Percentiles rank a stretch among this genome's conserved stretches.
These are phyloP conservation scores for Pseudocercospora macadamiae DNA, from an alignment of 2,329 filamentous ascomycete genomes.

Conservation along the genomic window DNA sequence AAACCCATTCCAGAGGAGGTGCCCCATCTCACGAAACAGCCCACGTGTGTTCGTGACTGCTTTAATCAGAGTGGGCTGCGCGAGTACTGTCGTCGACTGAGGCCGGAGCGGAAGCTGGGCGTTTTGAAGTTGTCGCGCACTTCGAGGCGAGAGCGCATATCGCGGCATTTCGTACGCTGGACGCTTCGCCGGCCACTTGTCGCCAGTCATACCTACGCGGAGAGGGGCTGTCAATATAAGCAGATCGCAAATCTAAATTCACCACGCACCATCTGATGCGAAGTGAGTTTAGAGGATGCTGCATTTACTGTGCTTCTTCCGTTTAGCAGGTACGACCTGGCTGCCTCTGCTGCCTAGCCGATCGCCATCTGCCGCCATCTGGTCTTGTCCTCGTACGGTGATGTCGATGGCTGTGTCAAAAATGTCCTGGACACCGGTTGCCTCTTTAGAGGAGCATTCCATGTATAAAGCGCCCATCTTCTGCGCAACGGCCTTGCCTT, in stretches of 20 bases:
- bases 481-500: constrained; percentile 82
- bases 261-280: constrained; percentile 5
- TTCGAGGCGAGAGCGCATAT: constrained; percentile 1
- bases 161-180: constrained; percentile 3
- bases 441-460: constrained; percentile 98
- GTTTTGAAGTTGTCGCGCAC: constrained; percentile 11
- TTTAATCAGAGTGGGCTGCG: constrained; percentile 14
- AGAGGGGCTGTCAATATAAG: constrained; percentile 20
- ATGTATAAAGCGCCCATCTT: constrained; percentile 96
- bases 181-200: constrained; percentile 5
- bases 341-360: constrained; percentile 43
- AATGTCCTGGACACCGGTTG: constrained; percentile 93
- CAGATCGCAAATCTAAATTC: constrained; percentile 10
- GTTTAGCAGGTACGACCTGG: constrained; percentile 51
- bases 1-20: constrained; percentile 13
- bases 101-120: constrained; percentile 3
- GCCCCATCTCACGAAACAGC: constrained; percentile 18
- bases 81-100: constrained; percentile 10
- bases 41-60: constrained; percentile 12
- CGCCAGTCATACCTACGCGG: constrained; percentile 10
- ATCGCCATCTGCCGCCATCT: constrained; percentile 45
- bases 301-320: constrained; percentile 85
- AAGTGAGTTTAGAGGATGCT: constrained; percentile 65
- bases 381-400: constrained; percentile 73
- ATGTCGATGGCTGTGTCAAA: constrained; percentile 91